Conservation (phyloP, 2,329 filamentous ascomycete genomes). For the Botrytis sinoallii region DNA sequence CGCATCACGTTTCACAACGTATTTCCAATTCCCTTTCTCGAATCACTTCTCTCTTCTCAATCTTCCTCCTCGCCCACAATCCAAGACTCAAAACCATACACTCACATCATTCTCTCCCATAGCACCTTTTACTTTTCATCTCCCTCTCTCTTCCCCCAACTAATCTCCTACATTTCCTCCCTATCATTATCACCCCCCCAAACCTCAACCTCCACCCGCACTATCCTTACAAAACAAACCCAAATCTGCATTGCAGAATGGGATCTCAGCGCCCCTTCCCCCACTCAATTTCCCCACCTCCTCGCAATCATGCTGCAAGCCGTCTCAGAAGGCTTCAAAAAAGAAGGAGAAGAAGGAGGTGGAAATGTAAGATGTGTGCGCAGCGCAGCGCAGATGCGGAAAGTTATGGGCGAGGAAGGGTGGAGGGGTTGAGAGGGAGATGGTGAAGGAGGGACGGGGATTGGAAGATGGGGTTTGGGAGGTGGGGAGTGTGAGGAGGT, state of each 20-base stretch:
- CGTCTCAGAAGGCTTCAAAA: conserved; percentile 30
- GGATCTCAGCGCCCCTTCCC: conserved; percentile 42
- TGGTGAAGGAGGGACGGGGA: conserved; percentile 41
- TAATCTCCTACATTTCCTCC: conserved; percentile 33
- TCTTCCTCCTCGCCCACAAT: conserved; percentile 39
- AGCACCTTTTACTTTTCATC: conserved; percentile 53
- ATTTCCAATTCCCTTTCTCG: neutral
- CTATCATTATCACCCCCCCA: neutral
- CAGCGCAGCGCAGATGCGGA: neutral
- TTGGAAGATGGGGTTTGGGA: conserved; percentile 50
- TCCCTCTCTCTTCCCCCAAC: conserved; percentile 37
- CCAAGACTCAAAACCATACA: conserved; percentile 38
- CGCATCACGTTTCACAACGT: conserved; percentile 45
- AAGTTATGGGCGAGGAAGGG: conserved; percentile 19
- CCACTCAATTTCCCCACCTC: conserved; percentile 47
- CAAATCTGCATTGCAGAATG: conserved; percentile 48
- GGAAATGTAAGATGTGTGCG: conserved; percentile 38
- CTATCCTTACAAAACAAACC: conserved; percentile 17
- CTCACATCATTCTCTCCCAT: conserved; percentile 49
- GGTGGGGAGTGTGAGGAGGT: conserved; percentile 36
- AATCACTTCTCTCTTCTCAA: conserved; percentile 28
- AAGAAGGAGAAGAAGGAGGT: conserved; percentile 39
- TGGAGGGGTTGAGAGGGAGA: conserved; percentile 39
- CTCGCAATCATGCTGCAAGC: conserved; percentile 48
- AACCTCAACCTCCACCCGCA: conserved; percentile 31